Percentiles rank a stretch among this genome's conserved stretches.
Evolutionary conservation across 139 green algal genomes (phyloP).

Genomic region (Nannochloris sp.): DNA sequence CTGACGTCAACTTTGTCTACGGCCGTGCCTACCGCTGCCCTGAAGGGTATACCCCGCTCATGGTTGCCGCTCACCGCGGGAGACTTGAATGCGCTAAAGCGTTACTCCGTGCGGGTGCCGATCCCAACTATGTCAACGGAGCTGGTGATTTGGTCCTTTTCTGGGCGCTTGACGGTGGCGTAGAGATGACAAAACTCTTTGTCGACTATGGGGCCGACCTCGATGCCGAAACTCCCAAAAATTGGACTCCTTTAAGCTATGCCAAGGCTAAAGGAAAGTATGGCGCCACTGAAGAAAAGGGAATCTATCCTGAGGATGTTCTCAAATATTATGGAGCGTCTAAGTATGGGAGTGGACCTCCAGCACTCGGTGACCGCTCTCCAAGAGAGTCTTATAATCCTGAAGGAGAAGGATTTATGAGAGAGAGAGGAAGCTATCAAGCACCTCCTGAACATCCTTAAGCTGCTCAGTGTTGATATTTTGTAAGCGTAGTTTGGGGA

Average conservation of each 20-base stretch:
- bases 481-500: too few relatives aligned
- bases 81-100: slow-evolving; percentile 76
- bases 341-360: slow-evolving; percentile 66
- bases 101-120: slow-evolving; percentile 75
- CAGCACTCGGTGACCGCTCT: slow-evolving; percentile 52
- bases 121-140: slow-evolving; percentile 70
- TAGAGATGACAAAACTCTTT: slow-evolving; percentile 82
- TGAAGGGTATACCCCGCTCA: slow-evolving; percentile 90
- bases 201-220: slow-evolving; percentile 70
- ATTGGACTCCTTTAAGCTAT: slow-evolving; percentile 86
- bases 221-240: slow-evolving; percentile 60
- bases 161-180: slow-evolving; percentile 89
- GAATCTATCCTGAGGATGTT: slow-evolving; percentile 89
- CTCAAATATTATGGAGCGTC: slow-evolving; percentile 80
- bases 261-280: slow-evolving; percentile 87
- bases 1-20: slow-evolving; percentile 94
- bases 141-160: slow-evolving; percentile 77
- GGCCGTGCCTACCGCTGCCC: slow-evolving; percentile 62
- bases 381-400: slow-evolving; percentile 82
- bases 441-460: slow-evolving; percentile 34
- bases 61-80: slow-evolving; percentile 74
- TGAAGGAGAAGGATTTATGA: slow-evolving; percentile 51
- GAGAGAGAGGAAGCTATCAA: slow-evolving; percentile 78
- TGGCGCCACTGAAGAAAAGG: slow-evolving; percentile 88
- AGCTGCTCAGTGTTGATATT: too few relatives aligned